Evolutionary conservation across 2,329 filamentous ascomycete species (phyloP).

Genomic region (Ophiostoma ips): DNA sequence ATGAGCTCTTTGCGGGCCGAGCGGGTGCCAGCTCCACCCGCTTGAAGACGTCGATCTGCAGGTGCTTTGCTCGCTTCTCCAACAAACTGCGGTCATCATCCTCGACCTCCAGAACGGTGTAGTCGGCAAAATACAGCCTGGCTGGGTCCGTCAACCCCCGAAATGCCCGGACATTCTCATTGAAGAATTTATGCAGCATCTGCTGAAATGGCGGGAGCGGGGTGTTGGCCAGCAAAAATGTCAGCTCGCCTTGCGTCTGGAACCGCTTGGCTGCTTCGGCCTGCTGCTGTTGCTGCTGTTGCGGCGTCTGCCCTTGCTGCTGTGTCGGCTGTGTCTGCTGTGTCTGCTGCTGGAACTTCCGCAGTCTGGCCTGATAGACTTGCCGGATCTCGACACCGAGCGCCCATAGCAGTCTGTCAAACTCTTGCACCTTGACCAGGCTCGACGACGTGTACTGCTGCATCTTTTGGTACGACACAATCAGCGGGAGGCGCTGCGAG

Average conservation of each 20-base stretch:
- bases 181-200: conserved; percentile 53
- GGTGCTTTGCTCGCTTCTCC: conserved; percentile 22
- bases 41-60: conserved; percentile 43
- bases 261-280: conserved; percentile 31
- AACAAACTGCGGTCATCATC: conserved; percentile 38
- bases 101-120: conserved; percentile 51
- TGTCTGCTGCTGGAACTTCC: conserved; percentile 24
- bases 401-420: conserved; percentile 45
- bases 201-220: conserved; percentile 34
- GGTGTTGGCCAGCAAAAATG: conserved; percentile 34
- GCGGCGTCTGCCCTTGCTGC: conserved; percentile 1
- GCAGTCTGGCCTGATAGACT: conserved; percentile 30
- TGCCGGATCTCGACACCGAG: conserved; percentile 36
- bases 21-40: conserved; percentile 33
- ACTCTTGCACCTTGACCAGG: conserved; percentile 44
- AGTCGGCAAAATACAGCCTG: conserved; percentile 60
- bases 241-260: conserved; percentile 36
- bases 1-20: not conserved
- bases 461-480: conserved; percentile 42
- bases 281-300: conserved; percentile 14
- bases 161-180: conserved; percentile 42
- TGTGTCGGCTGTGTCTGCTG: conserved; percentile 26
- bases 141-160: conserved; percentile 47
- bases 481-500: conserved; percentile 27
- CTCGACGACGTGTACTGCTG: conserved; percentile 34